Base-by-base conservation (phyloP, 345 rosid genomes). In the Salix viminalis region DNA sequence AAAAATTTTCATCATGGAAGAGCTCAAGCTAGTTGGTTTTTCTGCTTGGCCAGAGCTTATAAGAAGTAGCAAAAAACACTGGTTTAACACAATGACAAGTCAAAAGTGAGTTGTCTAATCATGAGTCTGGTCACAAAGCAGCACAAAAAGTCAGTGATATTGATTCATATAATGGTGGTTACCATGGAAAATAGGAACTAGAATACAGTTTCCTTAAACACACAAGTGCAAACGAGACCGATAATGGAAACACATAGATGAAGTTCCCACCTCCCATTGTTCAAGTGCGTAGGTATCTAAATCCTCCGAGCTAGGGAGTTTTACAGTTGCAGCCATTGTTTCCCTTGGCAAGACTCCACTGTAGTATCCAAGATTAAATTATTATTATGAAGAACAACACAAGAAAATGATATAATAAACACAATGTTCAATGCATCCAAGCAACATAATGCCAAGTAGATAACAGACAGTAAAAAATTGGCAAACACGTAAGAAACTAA, bases 21-120 rank as follows among this genome's bases (percentile, higher is more conserved):
- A 79, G 87, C 94, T 96, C 77, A 96, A 90, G 77, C 86, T 92
- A 37, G 89, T 89, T 1, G 77, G 75, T 82, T 69, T 91, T 74
- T 96, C 97, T 50, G 89, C 86, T 81, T 93, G 97, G 71, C 84
- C 77, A 76, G 99, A 87, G 77, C 87, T 93, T 82, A 93, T 91
- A 72, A 96, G 98, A 86, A 89, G 96, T 82, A 96, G 89, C 88
- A 96, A 82, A 88, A 96, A 96, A 80, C 92, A 85, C 99, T 93
- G 93, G 61, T 69, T 69, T 71, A 78, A 82, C 75, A 84, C 69
- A 88, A 79, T 10, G 23, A 18, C 42, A 81, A 41, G 76, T 42
- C 65, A 82, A 80, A 81, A 87, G 78, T 82, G n/a, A 74, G 77
- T 42, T 81, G 73, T 81, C 37, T 37, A 84, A 37, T 21, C 42